A percentile compares a stretch with the other conserved stretches of the same genome.
Conservation (phyloP, 441 rosid genomes). For the Biscutella laevigata region DNA sequence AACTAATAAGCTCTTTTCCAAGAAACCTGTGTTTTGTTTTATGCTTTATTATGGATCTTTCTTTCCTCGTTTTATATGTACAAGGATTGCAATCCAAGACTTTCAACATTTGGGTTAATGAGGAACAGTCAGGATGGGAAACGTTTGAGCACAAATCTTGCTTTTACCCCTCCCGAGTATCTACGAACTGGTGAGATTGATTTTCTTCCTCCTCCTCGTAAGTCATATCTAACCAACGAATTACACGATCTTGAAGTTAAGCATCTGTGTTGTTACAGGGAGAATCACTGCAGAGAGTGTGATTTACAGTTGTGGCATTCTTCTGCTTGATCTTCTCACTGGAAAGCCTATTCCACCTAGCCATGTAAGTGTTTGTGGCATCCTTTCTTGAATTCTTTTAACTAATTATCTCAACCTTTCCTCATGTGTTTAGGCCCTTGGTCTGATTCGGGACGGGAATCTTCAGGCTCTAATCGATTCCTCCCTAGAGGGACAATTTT, state of each 20-base stretch:
- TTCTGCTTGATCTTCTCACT: slow-evolving; percentile 80
- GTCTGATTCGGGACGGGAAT: slow-evolving; percentile 75
- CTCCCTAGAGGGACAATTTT: slow-evolving; percentile 71
- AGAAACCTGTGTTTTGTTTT: not conserved
- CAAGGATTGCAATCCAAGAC: slow-evolving; percentile 60
- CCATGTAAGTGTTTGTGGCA: slow-evolving; percentile 47
- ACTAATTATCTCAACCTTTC: not conserved
- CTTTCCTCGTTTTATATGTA: no score
- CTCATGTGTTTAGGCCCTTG: slow-evolving; percentile 53
- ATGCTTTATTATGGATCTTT: no score
- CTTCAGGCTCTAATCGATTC: slow-evolving; percentile 78
- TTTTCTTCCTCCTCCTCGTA: not conserved
- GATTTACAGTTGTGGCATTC: slow-evolving; percentile 81
- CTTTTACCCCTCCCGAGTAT: slow-evolving; percentile 68
- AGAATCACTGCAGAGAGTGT: slow-evolving; percentile 83
- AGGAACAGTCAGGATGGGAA: slow-evolving; percentile 57
- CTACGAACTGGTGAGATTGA: slow-evolving; percentile 41
- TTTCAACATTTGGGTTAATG: slow-evolving; percentile 61
- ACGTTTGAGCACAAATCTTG: slow-evolving; percentile 54
- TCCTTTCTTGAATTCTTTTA: not conserved
- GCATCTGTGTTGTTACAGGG: slow-evolving; percentile 41
- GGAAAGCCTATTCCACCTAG: slow-evolving; percentile 96
- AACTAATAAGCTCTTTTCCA: not conserved
- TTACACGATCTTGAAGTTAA: not conserved
- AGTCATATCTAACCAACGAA: not conserved